Conservation (phyloP, 768 basidiomycete genomes). For the Naematelia encephala region DNA sequence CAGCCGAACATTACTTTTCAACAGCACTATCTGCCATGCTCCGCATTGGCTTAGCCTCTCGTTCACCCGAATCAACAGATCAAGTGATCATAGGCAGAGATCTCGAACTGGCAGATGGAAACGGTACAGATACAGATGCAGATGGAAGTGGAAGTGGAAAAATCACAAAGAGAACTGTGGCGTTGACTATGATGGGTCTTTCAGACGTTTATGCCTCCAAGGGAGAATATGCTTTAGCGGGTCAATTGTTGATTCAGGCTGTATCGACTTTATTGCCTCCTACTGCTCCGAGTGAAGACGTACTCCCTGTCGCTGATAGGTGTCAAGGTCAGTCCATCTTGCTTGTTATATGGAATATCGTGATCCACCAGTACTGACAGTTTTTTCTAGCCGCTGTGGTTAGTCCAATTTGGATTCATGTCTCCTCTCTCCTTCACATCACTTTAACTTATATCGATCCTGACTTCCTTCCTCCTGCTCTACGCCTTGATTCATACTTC, state of each 20-base stretch:
- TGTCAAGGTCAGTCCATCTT: slow-evolving; percentile 45
- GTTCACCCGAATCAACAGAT: neutral
- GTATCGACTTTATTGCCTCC: slow-evolving; percentile 43
- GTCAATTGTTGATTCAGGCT: slow-evolving; percentile 46
- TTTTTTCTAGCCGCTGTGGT: slow-evolving; percentile 29
- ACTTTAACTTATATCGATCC: neutral
- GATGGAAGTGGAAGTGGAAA: slow-evolving; percentile 18
- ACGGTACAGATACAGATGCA: slow-evolving; percentile 8
- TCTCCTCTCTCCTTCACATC: no score
- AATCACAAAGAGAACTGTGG: slow-evolving; percentile 44
- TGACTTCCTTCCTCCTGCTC: neutral
- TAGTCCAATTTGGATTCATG: slow-evolving; percentile 2
- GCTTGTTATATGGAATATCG: neutral
- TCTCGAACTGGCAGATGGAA: slow-evolving; percentile 18
- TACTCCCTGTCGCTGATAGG: slow-evolving; percentile 29
- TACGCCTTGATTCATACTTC: no score
- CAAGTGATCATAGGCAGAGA: slow-evolving; percentile 31
- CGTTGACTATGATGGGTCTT: slow-evolving; percentile 48
- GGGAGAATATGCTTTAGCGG: slow-evolving; percentile 38
- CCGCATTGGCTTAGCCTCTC: slow-evolving; percentile 15
- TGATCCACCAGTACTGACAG: no score
- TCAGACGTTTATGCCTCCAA: slow-evolving; percentile 47
- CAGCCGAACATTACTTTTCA: slow-evolving; percentile 39
- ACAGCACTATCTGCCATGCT: slow-evolving; percentile 39
- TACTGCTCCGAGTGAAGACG: slow-evolving; percentile 10